A percentile compares a stretch with the other conserved stretches of the same genome.
Conservation (phyloP, 352 stramenopile genomes). For the Globisporangium echinulatum region DNA sequence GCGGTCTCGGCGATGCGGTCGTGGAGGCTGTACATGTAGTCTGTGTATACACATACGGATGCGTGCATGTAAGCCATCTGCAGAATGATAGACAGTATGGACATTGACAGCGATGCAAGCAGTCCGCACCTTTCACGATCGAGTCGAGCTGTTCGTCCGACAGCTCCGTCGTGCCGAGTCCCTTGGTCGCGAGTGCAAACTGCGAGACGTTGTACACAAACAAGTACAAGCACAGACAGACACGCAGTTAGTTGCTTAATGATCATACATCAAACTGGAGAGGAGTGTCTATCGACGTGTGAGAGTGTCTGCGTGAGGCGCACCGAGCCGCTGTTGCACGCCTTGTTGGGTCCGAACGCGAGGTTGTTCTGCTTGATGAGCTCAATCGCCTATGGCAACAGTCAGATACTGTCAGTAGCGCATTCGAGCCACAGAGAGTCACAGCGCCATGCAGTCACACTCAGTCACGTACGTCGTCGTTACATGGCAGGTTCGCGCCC, state of each 20-base stretch:
- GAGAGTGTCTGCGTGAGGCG: not conserved
- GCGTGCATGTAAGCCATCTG: too few species aligned
- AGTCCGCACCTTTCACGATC: conserved; percentile 54
- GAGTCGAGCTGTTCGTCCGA: conserved; percentile 55
- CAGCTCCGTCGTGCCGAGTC: conserved; percentile 45
- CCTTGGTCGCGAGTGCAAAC: conserved; percentile 64
- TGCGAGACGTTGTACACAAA: conserved; percentile 3
- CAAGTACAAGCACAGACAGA: not conserved
- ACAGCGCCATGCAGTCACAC: too few species aligned
- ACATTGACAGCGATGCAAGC: not conserved
- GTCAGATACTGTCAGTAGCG: not conserved
- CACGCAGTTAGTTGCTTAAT: too few species aligned
- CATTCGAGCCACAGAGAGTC: not conserved
- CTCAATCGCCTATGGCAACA: conserved; percentile 36
- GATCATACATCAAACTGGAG: not conserved
- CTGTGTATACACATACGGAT: conserved; percentile 17
- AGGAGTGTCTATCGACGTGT: not conserved
- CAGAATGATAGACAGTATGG: too few species aligned
- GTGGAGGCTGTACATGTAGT: conserved; percentile 78
- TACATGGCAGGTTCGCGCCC: conserved; percentile 81
- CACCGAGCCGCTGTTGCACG: conserved; percentile 71
- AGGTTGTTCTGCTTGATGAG: conserved; percentile 81
- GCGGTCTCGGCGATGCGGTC: conserved; percentile 62
- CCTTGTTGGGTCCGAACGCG: conserved; percentile 84
- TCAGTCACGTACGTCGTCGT: conserved; percentile 32